Percentiles rank a stretch among this genome's conserved stretches.
Conservation (phyloP, 306 rosid genomes). For the Betula pendula region DNA sequence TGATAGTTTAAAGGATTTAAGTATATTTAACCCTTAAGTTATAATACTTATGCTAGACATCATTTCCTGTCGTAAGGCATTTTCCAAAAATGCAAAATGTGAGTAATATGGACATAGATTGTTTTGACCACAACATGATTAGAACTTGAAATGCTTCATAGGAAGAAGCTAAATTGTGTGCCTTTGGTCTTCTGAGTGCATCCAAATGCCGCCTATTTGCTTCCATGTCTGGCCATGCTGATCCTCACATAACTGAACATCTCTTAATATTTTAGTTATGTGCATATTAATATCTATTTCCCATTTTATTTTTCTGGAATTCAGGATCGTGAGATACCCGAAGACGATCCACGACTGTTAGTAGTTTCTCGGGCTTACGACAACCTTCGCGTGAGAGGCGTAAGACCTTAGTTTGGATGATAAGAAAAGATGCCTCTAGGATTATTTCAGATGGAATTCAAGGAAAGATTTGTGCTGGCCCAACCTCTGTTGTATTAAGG, state of each 20-base stretch:
- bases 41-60: too few species aligned
- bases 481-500: not conserved
- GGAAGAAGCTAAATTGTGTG: not conserved
- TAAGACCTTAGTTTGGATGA: conserved; percentile 20
- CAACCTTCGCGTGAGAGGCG: conserved; percentile 39
- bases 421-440: conserved; percentile 1
- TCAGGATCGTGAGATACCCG: conserved; percentile 80
- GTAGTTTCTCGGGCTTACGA: conserved; percentile 46
- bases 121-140: not conserved
- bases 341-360: conserved; percentile 75
- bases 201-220: not conserved
- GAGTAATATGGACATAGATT: not conserved
- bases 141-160: not conserved
- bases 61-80: not conserved
- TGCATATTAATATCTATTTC: not conserved
- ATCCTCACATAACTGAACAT: not conserved
- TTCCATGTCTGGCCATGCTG: not conserved
- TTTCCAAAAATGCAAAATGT: not conserved
- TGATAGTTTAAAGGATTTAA: too few species aligned
- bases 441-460: not conserved
- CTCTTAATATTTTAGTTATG: conserved; percentile 8
- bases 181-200: not conserved
- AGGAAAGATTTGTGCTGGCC: not conserved
- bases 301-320: conserved; percentile 9
- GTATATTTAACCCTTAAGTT: too few species aligned